These are phyloP conservation scores for Tricholoma sp. DNA, from an alignment of 768 basidiomycete species.

Conservation along the genomic window DNA sequence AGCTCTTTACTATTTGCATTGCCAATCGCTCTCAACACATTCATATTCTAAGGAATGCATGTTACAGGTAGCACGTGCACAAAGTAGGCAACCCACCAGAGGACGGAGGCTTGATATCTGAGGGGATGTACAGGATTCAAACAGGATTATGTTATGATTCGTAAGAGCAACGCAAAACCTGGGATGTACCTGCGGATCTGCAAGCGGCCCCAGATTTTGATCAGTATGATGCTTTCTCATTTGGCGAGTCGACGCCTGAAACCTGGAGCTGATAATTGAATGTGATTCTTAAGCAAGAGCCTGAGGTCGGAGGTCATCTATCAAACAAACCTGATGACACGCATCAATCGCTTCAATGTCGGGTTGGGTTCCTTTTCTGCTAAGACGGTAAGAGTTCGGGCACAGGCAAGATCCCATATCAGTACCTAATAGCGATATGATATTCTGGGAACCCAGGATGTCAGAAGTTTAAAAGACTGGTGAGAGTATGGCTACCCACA, in stretches of 20 bases:
- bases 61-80: neutral
- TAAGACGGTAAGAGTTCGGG: neutral
- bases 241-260: neutral
- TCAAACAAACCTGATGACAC: neutral
- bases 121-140: neutral
- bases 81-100: neutral
- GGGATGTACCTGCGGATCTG: neutral
- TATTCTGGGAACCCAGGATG: neutral
- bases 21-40: no score
- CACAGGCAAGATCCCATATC: neutral
- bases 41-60: neutral
- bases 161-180: no score
- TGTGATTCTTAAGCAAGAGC: neutral
- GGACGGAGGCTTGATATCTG: neutral
- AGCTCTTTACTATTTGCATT: no score
- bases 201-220: neutral
- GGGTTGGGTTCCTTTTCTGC: neutral
- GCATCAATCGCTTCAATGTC: conserved; percentile 1
- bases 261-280: neutral
- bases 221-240: neutral
- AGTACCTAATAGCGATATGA: neutral
- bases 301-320: neutral
- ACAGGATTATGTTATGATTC: neutral
- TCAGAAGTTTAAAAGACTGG: neutral
- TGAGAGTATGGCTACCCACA: neutral